These are phyloP conservation scores for Dillenia suffruticosa DNA, from an alignment of 164 flowering plant species.

Conservation along the genomic window DNA sequence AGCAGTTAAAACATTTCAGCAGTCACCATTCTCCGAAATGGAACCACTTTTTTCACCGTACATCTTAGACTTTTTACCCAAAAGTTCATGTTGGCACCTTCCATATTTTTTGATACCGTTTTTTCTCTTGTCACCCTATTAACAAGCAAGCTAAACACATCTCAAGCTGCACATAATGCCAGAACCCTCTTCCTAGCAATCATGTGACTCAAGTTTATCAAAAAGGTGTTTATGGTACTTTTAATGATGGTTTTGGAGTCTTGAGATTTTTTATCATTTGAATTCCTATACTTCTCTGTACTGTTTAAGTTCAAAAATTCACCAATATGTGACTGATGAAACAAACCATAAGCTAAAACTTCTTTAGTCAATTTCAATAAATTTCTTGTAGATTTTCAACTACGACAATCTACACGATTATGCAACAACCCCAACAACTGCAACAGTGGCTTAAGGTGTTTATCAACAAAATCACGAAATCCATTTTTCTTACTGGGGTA, in stretches of 20 bases:
- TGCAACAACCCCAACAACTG: slow-evolving; percentile 33
- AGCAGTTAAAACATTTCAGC: slow-evolving; percentile 27
- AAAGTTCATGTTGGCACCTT: slow-evolving; percentile 16
- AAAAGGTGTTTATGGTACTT: slow-evolving; percentile 84
- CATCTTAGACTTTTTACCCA: slow-evolving; percentile 3
- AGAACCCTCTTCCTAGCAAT: slow-evolving; percentile 29
- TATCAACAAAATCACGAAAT: slow-evolving; percentile 60
- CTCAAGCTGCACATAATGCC: slow-evolving; percentile 44
- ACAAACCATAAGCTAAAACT: slow-evolving; percentile 63
- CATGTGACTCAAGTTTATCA: slow-evolving; percentile 48
- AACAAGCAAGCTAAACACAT: slow-evolving; percentile 57
- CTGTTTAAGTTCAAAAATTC: slow-evolving; percentile 56
- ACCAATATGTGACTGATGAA: slow-evolving; percentile 73
- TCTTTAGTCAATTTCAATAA: slow-evolving; percentile 47
- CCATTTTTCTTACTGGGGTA: slow-evolving; percentile 70
- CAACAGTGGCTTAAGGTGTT: slow-evolving; percentile 68
- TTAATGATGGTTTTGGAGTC: slow-evolving; percentile 31
- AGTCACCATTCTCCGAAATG: slow-evolving; percentile 11
- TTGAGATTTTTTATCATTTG: slow-evolving; percentile 23
- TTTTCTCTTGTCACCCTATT: slow-evolving; percentile 43
- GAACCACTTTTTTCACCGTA: slow-evolving; percentile 6
- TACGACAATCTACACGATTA: slow-evolving; percentile 9
- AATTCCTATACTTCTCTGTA: slow-evolving; percentile 29
- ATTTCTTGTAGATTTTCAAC: slow-evolving; percentile 16
- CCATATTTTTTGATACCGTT: slow-evolving; percentile 22